A percentile compares a stretch with the other conserved stretches of the same genome.
Evolutionary conservation across 371 early-diverging fungal genomes (phyloP).

Genomic region (Mortierella sp.): DNA sequence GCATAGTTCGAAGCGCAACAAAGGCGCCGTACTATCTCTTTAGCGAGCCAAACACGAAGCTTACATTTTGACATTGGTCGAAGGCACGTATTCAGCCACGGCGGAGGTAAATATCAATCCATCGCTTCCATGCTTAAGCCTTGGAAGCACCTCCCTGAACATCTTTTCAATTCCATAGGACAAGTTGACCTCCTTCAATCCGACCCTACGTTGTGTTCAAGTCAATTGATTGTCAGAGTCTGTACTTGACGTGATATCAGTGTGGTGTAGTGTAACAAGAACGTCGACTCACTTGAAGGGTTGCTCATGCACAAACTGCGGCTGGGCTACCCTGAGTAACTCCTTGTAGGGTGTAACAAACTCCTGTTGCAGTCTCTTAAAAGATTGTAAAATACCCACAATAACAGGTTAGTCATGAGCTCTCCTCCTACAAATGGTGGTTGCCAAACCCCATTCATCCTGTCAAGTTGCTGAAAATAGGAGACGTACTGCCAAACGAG

Average conservation of each 20-base stretch:
- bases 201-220: conserved; percentile 58
- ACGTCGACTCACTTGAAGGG: conserved; percentile 73
- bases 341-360: conserved; percentile 78
- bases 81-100: conserved; percentile 85
- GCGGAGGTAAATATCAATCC: conserved; percentile 97
- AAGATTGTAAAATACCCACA: neutral
- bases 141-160: conserved; percentile 78
- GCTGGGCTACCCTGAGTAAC: conserved; percentile 62
- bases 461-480: neutral
- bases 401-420: neutral
- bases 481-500: conserved; percentile 79
- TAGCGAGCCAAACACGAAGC: neutral
- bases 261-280: neutral
- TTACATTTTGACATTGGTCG: conserved; percentile 91
- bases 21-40: neutral
- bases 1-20: neutral
- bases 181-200: conserved; percentile 78
- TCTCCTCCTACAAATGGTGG: neutral
- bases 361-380: conserved; percentile 73
- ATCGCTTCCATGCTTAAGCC: conserved; percentile 92
- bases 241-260: neutral
- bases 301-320: conserved; percentile 57
- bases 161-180: conserved; percentile 78
- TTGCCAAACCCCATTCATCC: neutral
- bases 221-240: neutral